Evolutionary conservation across 257 asterid genomes (phyloP).

Genomic region (Parsonsia alboflavescens): DNA sequence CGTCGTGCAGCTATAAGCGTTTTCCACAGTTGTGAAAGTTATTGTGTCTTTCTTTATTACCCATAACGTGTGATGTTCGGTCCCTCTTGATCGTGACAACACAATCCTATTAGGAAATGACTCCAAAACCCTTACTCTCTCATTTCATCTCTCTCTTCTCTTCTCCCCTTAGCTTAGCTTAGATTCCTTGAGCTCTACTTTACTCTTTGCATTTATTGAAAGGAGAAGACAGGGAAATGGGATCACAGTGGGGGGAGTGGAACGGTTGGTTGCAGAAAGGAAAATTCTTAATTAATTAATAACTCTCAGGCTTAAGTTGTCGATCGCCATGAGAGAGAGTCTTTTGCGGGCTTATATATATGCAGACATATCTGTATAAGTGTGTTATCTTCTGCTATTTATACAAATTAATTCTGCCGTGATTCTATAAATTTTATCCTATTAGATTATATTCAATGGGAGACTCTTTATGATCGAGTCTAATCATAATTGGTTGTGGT

Average conservation of each 20-base stretch:
- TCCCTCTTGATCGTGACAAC: constrained; percentile 16
- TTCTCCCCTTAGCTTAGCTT: no score
- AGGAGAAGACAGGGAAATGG: background rate
- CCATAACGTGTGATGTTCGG: constrained; percentile 27
- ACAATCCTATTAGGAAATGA: background rate
- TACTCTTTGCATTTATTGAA: background rate
- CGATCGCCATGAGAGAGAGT: no score
- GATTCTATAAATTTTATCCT: no score
- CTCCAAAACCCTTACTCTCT: background rate
- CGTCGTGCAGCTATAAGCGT: constrained; percentile 15
- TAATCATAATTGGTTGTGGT: no score
- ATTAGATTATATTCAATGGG: no score
- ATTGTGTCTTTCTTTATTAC: constrained; percentile 11
- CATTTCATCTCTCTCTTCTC: no score
- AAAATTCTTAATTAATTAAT: background rate
- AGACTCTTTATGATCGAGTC: no score
- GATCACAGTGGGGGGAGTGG: background rate
- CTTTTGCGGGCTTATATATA: no score
- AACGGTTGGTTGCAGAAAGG: background rate
- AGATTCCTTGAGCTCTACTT: background rate
- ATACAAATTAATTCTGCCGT: no score
- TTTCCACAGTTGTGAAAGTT: constrained; percentile 24
- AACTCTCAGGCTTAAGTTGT: no score
- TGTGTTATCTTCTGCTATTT: no score
- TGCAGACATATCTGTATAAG: no score